phyloP scores from a whole-genome alignment of 2,329 filamentous ascomycete species.

The Botryotinia calthae region DNA sequence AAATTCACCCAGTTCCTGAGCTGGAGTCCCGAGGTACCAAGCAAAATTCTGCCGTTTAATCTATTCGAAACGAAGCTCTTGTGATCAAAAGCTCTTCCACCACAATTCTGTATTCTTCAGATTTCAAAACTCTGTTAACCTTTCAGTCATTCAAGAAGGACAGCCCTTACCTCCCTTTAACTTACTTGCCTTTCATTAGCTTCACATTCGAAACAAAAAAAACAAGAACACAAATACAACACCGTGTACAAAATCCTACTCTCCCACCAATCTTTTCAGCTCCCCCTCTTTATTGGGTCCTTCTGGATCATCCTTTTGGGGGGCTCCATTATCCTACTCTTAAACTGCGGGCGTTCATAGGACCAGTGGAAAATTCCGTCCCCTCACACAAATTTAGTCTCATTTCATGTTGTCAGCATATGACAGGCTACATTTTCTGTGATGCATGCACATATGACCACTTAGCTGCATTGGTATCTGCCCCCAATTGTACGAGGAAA shows the following conservation, averaged over 20 bases:
- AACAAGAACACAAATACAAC: not conserved
- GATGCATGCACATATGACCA: not conserved
- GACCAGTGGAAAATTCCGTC: not conserved
- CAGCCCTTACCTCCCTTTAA: not conserved
- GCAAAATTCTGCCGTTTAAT: not conserved
- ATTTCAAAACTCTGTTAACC: not conserved
- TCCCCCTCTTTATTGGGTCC: constrained; percentile 8
- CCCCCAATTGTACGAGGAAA: not conserved
- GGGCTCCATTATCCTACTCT: not conserved
- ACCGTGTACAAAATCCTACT: not conserved
- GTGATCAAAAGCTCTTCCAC: not conserved
- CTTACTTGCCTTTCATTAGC: not conserved
- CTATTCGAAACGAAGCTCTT: not conserved
- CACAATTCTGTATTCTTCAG: not conserved
- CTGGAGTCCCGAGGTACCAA: not conserved
- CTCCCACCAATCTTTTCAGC: constrained; percentile 4
- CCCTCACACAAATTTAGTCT: not conserved
- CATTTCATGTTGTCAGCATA: constrained; percentile 8
- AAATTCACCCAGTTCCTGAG: not conserved
- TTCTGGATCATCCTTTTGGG: not conserved
- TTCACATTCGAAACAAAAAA: not conserved
- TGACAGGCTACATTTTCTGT: constrained; percentile 4
- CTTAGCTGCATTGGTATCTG: not conserved
- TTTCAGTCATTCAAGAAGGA: not conserved
- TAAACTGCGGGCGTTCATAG: not conserved